Evolutionary conservation across 2,329 filamentous ascomycete species (phyloP).

Genomic region (Graphium sp.): DNA sequence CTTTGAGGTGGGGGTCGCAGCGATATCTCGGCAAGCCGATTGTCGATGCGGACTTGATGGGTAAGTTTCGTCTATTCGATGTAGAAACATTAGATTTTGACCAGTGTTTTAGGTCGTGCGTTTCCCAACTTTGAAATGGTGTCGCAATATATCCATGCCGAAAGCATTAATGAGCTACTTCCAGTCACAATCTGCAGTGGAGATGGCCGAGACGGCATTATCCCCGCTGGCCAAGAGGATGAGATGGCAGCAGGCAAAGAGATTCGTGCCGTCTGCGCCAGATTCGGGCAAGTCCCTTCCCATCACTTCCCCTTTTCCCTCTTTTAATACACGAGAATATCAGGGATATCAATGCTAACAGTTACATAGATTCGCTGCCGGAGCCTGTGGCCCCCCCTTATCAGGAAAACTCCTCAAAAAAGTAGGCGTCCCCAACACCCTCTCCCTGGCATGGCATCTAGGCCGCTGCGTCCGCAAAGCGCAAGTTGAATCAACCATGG

Average conservation of each 20-base stretch:
- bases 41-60: conserved; percentile 41
- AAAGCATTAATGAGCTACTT: conserved; percentile 11
- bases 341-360: conserved; percentile 4
- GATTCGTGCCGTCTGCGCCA: conserved; percentile 10
- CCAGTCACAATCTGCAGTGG: conserved; percentile 10
- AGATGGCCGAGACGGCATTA: conserved; percentile 9
- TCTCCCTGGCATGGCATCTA: conserved; percentile 35
- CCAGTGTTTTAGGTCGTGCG: conserved; percentile 11
- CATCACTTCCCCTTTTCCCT: conserved; percentile 4
- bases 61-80: too few species aligned
- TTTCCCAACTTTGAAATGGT: conserved; percentile 12
- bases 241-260: conserved; percentile 8
- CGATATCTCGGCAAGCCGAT: conserved; percentile 30
- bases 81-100: too few species aligned
- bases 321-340: neutral
- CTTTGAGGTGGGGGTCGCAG: conserved; percentile 36
- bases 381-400: conserved; percentile 14
- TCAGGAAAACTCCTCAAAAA: conserved; percentile 19
- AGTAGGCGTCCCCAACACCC: conserved; percentile 33
- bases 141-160: conserved; percentile 12
- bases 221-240: conserved; percentile 8
- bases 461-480: conserved; percentile 29
- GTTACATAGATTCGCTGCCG: conserved; percentile 17
- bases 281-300: conserved; percentile 11
- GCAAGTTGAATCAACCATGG: conserved; percentile 21